Conservation (phyloP, 495 filamentous ascomycete genomes). For the Aeminium ludgeri region DNA sequence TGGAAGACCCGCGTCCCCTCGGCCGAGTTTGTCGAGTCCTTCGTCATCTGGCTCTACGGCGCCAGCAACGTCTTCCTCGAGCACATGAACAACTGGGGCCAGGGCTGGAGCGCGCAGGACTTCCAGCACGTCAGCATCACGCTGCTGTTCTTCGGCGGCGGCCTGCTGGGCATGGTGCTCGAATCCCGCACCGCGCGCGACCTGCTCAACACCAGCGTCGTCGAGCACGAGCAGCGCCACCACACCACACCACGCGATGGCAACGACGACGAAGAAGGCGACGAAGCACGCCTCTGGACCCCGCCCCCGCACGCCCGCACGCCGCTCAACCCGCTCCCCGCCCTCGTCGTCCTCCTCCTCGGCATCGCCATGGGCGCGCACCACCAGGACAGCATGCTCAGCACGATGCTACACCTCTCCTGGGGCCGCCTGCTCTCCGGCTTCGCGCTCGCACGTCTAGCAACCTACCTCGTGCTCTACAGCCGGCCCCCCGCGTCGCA, state of each 20-base stretch:
- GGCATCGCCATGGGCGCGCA: conserved; percentile 93
- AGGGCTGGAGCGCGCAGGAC: conserved; percentile 57
- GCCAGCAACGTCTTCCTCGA: conserved; percentile 84
- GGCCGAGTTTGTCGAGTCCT: conserved; percentile 76
- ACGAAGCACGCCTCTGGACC: conserved; percentile 30
- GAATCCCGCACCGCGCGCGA: conserved; percentile 57
- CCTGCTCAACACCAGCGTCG: conserved; percentile 50
- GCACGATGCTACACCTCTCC: conserved; percentile 84
- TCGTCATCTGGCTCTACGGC: conserved; percentile 79
- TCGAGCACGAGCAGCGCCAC: conserved; percentile 12
- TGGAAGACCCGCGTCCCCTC: conserved; percentile 52
- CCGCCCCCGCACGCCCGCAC: conserved; percentile 51
- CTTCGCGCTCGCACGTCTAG: conserved; percentile 56
- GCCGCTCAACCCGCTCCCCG: conserved; percentile 81
- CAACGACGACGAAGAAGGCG: conserved; percentile 22
- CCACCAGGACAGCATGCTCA: conserved; percentile 67
- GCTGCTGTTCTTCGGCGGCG: conserved; percentile 85
- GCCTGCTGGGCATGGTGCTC: conserved; percentile 87
- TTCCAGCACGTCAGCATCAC: conserved; percentile 89
- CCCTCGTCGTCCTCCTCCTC: conserved; percentile 65
- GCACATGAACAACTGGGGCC: conserved; percentile 57
- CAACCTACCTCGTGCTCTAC: conserved; percentile 69
- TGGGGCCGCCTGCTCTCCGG: conserved; percentile 82
- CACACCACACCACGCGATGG: background rate
- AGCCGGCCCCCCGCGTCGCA: conserved; percentile 68